Conservation (phyloP, 805 yeast genomes). For the Saitoella complicata region DNA sequence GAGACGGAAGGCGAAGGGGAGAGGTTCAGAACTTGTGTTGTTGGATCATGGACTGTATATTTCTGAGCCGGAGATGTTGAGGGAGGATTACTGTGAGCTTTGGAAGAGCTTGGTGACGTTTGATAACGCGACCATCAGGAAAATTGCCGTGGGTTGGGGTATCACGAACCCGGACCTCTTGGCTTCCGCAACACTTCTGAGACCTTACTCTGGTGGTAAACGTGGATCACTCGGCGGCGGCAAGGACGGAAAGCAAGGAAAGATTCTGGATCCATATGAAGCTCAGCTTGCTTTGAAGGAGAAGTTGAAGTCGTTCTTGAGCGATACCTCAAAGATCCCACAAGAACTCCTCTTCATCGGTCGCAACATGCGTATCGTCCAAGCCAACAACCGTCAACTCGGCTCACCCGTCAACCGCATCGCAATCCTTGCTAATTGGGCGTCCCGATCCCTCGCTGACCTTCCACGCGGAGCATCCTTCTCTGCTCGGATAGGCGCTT, state of each 20-base stretch:
- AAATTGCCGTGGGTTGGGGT: constrained; percentile 49
- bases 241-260: neutral
- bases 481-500: constrained; percentile 3
- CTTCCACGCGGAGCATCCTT: neutral
- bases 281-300: constrained; percentile 29
- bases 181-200: constrained; percentile 38
- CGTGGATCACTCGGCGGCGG: constrained; percentile 3
- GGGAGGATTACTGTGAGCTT: constrained; percentile 38
- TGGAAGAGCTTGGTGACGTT: constrained; percentile 49
- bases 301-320: constrained; percentile 38
- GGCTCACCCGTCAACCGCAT: constrained; percentile 66
- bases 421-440: constrained; percentile 44
- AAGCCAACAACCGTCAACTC: constrained; percentile 44
- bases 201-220: constrained; percentile 24
- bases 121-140: constrained; percentile 31
- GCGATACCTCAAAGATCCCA: constrained; percentile 53
- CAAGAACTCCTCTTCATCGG: constrained; percentile 47
- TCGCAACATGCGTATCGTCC: constrained; percentile 60
- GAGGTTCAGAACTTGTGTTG: constrained; percentile 27
- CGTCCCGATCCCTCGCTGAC: constrained; percentile 18
- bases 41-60: constrained; percentile 66
- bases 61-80: constrained; percentile 32
- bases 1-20: constrained; percentile 17
- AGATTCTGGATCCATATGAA: constrained; percentile 19
- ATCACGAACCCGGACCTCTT: constrained; percentile 47